These are phyloP conservation scores for Camelina neglecta DNA, from an alignment of 345 rosid genomes.

Conservation along the genomic window DNA sequence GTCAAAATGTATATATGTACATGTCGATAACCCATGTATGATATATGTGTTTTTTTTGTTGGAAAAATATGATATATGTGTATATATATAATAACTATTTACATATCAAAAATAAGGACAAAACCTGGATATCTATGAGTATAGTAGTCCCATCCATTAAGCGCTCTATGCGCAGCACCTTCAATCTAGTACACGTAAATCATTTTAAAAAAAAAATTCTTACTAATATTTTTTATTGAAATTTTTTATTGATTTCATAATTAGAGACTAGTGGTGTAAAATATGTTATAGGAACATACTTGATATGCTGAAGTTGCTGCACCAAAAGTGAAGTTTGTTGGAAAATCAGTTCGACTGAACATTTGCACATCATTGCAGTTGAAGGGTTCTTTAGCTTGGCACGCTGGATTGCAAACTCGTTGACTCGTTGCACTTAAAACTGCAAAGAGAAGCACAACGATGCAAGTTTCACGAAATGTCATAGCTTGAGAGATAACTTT, in stretches of 20 bases:
- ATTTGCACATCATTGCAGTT: neutral
- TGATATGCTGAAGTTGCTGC: slow-evolving; percentile 6
- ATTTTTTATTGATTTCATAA: no score
- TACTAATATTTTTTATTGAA: no score
- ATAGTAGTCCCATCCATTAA: slow-evolving; percentile 10
- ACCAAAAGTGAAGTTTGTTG: slow-evolving; percentile 2
- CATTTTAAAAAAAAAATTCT: neutral
- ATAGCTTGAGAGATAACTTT: neutral
- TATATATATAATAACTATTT: no score
- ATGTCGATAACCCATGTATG: neutral
- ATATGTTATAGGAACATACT: neutral
- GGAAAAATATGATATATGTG: no score
- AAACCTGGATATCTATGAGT: neutral
- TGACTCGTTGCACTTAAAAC: neutral
- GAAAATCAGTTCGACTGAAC: neutral
- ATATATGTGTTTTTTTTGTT: no score
- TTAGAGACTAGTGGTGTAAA: no score
- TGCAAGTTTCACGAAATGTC: neutral
- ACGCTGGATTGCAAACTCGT: neutral
- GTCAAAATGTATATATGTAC: no score
- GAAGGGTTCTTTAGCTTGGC: neutral
- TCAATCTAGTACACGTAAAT: neutral
- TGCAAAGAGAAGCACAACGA: neutral
- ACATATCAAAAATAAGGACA: neutral
- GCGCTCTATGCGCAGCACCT: neutral